A percentile compares a stretch with the other conserved stretches of the same genome.
phyloP scores from a whole-genome alignment of 495 filamentous ascomycete species.

The Collariella sp. region DNA sequence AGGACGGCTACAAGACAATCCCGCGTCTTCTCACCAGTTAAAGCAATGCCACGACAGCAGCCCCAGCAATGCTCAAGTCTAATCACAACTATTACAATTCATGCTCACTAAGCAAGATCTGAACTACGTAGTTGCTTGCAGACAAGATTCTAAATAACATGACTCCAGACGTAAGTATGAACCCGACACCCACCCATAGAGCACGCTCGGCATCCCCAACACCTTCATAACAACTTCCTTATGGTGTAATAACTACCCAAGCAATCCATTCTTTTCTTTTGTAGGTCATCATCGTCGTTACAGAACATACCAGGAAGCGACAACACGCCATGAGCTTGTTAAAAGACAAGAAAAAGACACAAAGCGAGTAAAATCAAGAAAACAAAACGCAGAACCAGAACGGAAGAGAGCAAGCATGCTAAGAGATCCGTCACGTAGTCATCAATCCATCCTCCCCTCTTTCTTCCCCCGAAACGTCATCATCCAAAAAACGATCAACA shows the following conservation, averaged over 20 bases:
- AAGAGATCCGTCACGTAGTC: neutral
- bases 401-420: neutral
- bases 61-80: too few relatives aligned
- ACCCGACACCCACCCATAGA: too few relatives aligned
- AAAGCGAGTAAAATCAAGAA: neutral
- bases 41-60: too few relatives aligned
- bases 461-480: neutral
- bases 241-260: neutral
- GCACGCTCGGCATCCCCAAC: neutral
- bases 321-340: constrained; percentile 7
- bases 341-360: neutral
- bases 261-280: neutral
- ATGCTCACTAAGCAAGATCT: too few relatives aligned
- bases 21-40: too few relatives aligned
- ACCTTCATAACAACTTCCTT: neutral
- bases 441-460: neutral
- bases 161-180: too few relatives aligned
- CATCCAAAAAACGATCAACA: neutral
- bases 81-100: too few relatives aligned
- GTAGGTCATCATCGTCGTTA: constrained; percentile 7
- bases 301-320: neutral
- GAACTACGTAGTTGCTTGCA: too few relatives aligned
- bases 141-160: too few relatives aligned
- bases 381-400: constrained; percentile 4
- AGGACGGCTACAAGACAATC: too few relatives aligned